Percentiles rank a stretch among this genome's conserved stretches.
These are phyloP conservation scores for Porphyrellus cyaneotinctus DNA, from an alignment of 768 basidiomycete species.

Conservation along the genomic window DNA sequence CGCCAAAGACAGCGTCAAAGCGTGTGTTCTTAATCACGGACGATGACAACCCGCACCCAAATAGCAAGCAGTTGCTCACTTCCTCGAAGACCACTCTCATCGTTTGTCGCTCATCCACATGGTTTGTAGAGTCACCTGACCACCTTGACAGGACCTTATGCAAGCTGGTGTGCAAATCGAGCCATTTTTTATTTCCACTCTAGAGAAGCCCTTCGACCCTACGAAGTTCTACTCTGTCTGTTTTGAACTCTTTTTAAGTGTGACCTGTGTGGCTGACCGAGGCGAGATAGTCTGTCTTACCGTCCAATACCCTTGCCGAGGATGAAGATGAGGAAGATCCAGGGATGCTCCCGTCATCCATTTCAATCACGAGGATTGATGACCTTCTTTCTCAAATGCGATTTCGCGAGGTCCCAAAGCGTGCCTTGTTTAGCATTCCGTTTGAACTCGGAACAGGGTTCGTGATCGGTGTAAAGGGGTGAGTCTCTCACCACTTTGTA, in stretches of 20 bases:
- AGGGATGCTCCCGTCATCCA: conserved; percentile 56
- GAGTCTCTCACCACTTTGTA: conserved; percentile 23
- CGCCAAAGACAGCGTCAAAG: conserved; percentile 86
- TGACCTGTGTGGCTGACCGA: conserved; percentile 4
- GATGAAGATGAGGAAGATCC: conserved; percentile 48
- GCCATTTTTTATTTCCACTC: conserved; percentile 82
- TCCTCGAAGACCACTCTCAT: conserved; percentile 70
- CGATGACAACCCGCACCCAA: conserved; percentile 44
- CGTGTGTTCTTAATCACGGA: conserved; percentile 93
- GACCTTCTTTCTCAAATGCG: conserved; percentile 78
- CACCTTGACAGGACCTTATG: conserved; percentile 59
- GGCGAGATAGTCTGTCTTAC: conserved; percentile 51
- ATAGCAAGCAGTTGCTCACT: conserved; percentile 56
- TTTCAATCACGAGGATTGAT: conserved; percentile 73
- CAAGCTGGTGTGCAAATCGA: conserved; percentile 78
- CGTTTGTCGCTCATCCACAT: conserved; percentile 36
- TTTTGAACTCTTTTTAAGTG: not conserved
- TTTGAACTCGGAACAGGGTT: conserved; percentile 74
- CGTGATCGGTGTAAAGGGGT: conserved; percentile 81
- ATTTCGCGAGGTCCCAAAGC: conserved; percentile 78
- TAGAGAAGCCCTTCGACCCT: conserved; percentile 63
- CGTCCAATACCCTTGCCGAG: conserved; percentile 44
- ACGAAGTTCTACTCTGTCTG: conserved; percentile 77
- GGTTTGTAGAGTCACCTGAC: not conserved
- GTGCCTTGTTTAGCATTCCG: conserved; percentile 77